Conservation (phyloP, 2,329 filamentous ascomycete genomes). For the Didymella exigua region DNA sequence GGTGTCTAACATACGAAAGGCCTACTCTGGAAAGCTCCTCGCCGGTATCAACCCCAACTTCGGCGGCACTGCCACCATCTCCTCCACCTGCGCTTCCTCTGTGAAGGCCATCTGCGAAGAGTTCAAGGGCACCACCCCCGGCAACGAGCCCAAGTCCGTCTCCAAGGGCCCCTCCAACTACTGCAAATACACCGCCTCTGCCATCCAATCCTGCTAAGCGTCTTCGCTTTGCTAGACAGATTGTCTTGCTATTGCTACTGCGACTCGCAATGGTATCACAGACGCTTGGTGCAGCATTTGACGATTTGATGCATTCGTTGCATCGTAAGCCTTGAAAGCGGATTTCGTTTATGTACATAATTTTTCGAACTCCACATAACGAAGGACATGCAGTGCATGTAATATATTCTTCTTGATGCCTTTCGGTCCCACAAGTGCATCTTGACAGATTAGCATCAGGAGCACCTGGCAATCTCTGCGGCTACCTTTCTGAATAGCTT, state of each 20-base stretch:
- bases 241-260: background rate
- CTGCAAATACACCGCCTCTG: conserved; percentile 43
- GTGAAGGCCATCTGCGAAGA: conserved; percentile 46
- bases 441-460: background rate
- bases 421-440: too few relatives aligned
- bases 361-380: conserved; percentile 1
- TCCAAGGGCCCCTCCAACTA: conserved; percentile 36
- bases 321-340: conserved; percentile 21
- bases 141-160: conserved; percentile 37
- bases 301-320: conserved; percentile 15
- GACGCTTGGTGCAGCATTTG: conserved; percentile 20
- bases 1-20: background rate
- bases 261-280: conserved; percentile 6
- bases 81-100: conserved; percentile 34
- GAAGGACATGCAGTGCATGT: conserved; percentile 17
- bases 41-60: conserved; percentile 61
- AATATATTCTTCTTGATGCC: background rate
- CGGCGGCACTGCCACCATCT: conserved; percentile 57
- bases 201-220: conserved; percentile 40
- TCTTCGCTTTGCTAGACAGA: background rate
- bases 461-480: too few relatives aligned
- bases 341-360: conserved; percentile 29
- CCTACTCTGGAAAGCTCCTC: conserved; percentile 51
- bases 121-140: conserved; percentile 40
- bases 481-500: too few relatives aligned